Base-by-base conservation (phyloP, 2,329 filamentous ascomycete genomes). In the Exophiala aquamarina region DNA sequence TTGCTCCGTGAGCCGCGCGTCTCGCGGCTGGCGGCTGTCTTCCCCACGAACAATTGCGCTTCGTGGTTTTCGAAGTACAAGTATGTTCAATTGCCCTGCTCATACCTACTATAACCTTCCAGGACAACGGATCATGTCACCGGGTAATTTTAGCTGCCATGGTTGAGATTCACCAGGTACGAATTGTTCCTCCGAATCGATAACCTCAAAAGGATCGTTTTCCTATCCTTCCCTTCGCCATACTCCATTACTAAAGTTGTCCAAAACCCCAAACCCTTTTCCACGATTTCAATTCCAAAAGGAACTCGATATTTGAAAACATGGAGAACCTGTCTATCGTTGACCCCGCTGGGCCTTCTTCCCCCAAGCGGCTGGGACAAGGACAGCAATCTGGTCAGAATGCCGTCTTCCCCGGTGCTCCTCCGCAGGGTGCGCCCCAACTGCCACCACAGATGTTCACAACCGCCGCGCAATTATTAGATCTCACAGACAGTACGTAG, bases 401-500 rank as follows among this genome's bases (percentile, higher is more conserved):
- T 48, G 47, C 49, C 35, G 52, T 54, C 7, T 49, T 50, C 10
- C 34, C 49, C 1, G 51, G 46, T 13, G 55, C 58, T 15, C 43
- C 59, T 17, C 57, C 59, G 15, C 65, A 68, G 36, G 71, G 70
- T 3, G 67, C 70, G 13, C 72, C 73, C 17, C 73, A 76, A 57
- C 63, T 76, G 46, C 73, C 73, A 11, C 91, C 91, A 50, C 92
- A 98, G 75, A 96, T 97, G 86, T 98, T 98, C 73, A 95, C 93
- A 14, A 98, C 93, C 23, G 93, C 93, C 23, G 91, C 93, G 44
- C 93, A 97, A 74, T 76, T 98, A 49, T 76, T 98, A 49, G 93
- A 98, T 67, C 78, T 98, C 63, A 97, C 93, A 61, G 93, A 98
- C 74, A 98, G 92, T 97, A 82, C 75, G 87, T 63, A 61, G 50